A percentile compares a stretch with the other conserved stretches of the same genome.
phyloP scores from a whole-genome alignment of 495 filamentous ascomycete species.

The Polyplosphaeria fusca region DNA sequence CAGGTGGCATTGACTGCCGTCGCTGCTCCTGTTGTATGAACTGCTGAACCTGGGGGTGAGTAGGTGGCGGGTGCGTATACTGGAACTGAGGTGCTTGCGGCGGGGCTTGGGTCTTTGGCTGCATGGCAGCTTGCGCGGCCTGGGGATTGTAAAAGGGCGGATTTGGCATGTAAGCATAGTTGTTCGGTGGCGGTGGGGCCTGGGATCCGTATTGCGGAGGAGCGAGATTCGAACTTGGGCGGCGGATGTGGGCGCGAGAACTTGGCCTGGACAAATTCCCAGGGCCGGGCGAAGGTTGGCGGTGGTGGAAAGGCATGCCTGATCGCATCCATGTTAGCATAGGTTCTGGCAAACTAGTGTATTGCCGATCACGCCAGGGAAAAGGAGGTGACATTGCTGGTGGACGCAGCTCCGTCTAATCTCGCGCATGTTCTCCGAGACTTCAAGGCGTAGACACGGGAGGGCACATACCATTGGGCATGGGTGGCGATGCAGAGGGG shows the following conservation, averaged over 20 bases:
- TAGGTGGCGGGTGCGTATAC: constrained; percentile 34
- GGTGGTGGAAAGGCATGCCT: constrained; percentile 58
- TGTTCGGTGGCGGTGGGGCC: constrained; percentile 64
- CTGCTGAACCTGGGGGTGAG: constrained; percentile 42
- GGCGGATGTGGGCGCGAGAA: constrained; percentile 73
- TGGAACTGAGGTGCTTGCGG: constrained; percentile 38
- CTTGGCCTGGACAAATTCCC: constrained; percentile 72
- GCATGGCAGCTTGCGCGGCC: constrained; percentile 46
- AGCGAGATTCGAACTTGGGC: constrained; percentile 71
- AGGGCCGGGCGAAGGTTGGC: constrained; percentile 77
- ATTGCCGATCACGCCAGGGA: no score
- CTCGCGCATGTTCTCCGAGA: no score
- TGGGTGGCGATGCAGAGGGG: constrained; percentile 85
- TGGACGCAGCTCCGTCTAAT: no score
- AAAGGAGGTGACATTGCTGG: no score
- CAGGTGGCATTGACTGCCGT: constrained; percentile 54
- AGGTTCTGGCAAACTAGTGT: no score
- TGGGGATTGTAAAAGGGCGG: constrained; percentile 82
- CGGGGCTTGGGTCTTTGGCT: constrained; percentile 7
- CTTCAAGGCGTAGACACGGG: no score
- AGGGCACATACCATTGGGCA: constrained; percentile 78
- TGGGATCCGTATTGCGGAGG: constrained; percentile 61
- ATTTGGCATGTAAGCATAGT: constrained; percentile 80
- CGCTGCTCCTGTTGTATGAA: constrained; percentile 40
- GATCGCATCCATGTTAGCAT: no score